Conservation (phyloP, 305 asterid genomes). For the Fraxinus sp. region DNA sequence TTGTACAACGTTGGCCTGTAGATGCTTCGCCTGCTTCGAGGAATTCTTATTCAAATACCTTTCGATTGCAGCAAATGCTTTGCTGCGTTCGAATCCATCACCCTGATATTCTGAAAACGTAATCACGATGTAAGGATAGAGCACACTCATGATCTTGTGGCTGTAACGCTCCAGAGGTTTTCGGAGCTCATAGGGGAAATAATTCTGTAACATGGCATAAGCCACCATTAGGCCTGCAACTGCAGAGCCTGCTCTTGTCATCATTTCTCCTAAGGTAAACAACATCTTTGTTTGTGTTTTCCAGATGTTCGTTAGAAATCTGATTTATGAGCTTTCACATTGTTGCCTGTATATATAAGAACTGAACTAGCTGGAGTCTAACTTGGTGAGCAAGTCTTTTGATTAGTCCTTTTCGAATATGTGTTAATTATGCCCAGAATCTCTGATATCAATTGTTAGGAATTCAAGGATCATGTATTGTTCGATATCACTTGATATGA, state of each 20-base stretch:
- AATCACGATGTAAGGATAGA: constrained; percentile 50
- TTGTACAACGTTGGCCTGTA: constrained; percentile 34
- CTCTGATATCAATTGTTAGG: too few species aligned
- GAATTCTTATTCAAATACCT: constrained; percentile 47
- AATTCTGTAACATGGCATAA: constrained; percentile 53
- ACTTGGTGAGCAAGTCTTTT: not conserved
- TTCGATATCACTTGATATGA: too few species aligned
- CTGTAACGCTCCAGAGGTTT: constrained; percentile 32
- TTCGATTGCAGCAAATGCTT: constrained; percentile 40
- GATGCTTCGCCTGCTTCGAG: constrained; percentile 43
- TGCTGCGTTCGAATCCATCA: constrained; percentile 42
- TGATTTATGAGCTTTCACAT: not conserved
- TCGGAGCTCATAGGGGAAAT: constrained; percentile 42
- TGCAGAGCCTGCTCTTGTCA: constrained; percentile 37
- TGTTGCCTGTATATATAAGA: not conserved
- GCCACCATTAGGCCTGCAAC: constrained; percentile 42
- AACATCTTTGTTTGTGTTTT: not conserved
- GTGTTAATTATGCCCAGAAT: too few species aligned
- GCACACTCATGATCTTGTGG: constrained; percentile 14
- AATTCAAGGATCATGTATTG: too few species aligned
- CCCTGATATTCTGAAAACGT: constrained; percentile 44
- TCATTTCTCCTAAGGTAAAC: constrained; percentile 27
- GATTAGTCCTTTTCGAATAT: not conserved
- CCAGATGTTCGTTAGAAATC: not conserved
- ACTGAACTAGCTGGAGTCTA: not conserved